A percentile compares a stretch with the other conserved stretches of the same genome.
Conservation (phyloP, 2,329 filamentous ascomycete genomes). For the Coniella vitis region DNA sequence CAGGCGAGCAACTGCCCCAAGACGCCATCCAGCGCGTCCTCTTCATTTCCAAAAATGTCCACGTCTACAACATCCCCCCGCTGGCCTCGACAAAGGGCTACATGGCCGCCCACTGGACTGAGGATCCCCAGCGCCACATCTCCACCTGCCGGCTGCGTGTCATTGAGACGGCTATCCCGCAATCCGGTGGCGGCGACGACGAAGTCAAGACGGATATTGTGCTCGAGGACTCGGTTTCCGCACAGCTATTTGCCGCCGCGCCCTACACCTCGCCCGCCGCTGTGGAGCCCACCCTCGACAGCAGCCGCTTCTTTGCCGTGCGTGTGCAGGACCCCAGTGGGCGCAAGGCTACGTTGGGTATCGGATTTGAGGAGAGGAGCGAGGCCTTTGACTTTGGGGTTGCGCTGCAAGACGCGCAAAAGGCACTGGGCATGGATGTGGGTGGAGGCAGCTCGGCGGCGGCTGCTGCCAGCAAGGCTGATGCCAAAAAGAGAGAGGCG, state of each 20-base stretch:
- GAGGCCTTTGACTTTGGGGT: slow-evolving; percentile 85
- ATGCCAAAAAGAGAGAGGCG: slow-evolving; percentile 31
- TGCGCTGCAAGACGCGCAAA: slow-evolving; percentile 69
- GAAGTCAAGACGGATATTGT: slow-evolving; percentile 67
- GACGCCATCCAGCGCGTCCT: slow-evolving; percentile 82
- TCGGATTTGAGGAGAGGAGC: slow-evolving; percentile 80
- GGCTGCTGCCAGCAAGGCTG: slow-evolving; percentile 25
- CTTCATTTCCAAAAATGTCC: slow-evolving; percentile 66
- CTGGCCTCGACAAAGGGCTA: slow-evolving; percentile 73
- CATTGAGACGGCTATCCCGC: slow-evolving; percentile 61
- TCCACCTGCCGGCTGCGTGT: slow-evolving; percentile 79
- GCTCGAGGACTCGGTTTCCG: slow-evolving; percentile 67
- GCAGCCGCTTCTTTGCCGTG: slow-evolving; percentile 76
- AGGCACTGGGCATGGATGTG: slow-evolving; percentile 59
- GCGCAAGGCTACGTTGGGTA: slow-evolving; percentile 70
- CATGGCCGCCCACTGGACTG: slow-evolving; percentile 70
- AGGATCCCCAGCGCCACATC: slow-evolving; percentile 64
- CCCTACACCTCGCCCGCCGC: slow-evolving; percentile 61
- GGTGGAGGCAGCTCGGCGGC: slow-evolving; percentile 34
- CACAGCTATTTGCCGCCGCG: slow-evolving; percentile 75
- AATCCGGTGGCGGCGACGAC: slow-evolving; percentile 34
- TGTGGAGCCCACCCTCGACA: slow-evolving; percentile 75
- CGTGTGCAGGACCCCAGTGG: slow-evolving; percentile 70
- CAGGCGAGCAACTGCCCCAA: slow-evolving; percentile 57
- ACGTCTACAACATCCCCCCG: slow-evolving; percentile 84